Evolutionary conservation across 306 rosid species (phyloP).

Genomic region (Pyrus betulifolia): DNA sequence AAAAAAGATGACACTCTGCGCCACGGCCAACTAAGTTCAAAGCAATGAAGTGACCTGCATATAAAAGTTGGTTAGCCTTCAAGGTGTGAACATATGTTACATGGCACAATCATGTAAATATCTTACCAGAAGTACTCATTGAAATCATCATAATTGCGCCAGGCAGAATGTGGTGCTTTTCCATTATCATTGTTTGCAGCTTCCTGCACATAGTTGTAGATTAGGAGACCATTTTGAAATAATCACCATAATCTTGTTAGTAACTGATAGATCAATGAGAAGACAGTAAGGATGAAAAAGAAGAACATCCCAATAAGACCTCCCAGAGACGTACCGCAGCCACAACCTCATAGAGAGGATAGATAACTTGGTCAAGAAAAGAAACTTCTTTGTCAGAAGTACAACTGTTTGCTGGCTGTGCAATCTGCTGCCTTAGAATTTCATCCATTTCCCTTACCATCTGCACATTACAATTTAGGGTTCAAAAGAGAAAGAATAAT

Average conservation of each 20-base stretch:
- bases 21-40: slow-evolving; percentile 98
- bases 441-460: slow-evolving; percentile 96
- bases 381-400: slow-evolving; percentile 52
- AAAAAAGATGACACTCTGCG: slow-evolving; percentile 48
- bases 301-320: background rate
- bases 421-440: slow-evolving; percentile 56
- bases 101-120: background rate
- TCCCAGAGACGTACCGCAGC: slow-evolving; percentile 59
- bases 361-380: slow-evolving; percentile 74
- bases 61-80: slow-evolving; percentile 14
- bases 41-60: slow-evolving; percentile 77
- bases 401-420: slow-evolving; percentile 87
- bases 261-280: background rate
- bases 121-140: slow-evolving; percentile 89
- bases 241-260: background rate
- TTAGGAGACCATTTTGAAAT: background rate
- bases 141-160: slow-evolving; percentile 98
- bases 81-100: background rate
- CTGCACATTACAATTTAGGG: slow-evolving; percentile 36
- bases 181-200: slow-evolving; percentile 77
- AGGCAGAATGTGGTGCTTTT: slow-evolving; percentile 85
- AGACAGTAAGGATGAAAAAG: background rate
- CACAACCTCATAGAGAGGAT: slow-evolving; percentile 66
- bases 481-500: background rate
- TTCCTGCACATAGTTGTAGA: slow-evolving; percentile 50